phyloP scores from a whole-genome alignment of 1,284 basidiomycete species.

The Puccinia coronata region DNA sequence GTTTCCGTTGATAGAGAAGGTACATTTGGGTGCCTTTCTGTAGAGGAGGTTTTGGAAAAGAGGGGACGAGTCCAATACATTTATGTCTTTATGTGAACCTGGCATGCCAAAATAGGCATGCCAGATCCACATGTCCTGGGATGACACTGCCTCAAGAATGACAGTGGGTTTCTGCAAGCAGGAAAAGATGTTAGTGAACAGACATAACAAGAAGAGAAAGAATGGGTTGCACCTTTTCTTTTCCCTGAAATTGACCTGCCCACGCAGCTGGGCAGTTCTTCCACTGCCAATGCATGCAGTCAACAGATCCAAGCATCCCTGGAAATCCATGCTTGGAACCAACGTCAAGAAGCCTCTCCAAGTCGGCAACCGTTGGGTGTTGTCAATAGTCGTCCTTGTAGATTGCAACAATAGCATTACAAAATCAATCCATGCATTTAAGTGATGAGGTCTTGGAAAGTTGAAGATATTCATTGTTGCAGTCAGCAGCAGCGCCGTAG shows the following conservation, averaged over 20 bases:
- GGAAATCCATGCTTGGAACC: constrained; percentile 6
- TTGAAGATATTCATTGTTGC: constrained; percentile 15
- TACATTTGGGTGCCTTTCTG: background rate
- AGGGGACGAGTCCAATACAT: background rate
- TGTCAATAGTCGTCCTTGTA: background rate
- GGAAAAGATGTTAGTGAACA: background rate
- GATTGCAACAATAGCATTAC: background rate
- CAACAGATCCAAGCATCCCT: constrained; percentile 3
- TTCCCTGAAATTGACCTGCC: constrained; percentile 31
- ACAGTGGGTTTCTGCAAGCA: constrained; percentile 1
- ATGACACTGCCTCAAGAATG: constrained; percentile 19
- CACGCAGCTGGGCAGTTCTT: constrained; percentile 24
- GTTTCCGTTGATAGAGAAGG: background rate
- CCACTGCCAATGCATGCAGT: constrained; percentile 28
- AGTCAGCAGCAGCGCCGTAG: background rate
- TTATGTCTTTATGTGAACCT: constrained; percentile 18
- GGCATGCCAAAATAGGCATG: constrained; percentile 33
- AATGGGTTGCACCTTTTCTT: background rate
- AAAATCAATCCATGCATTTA: constrained; percentile 1
- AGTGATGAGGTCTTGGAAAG: background rate
- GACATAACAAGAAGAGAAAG: background rate
- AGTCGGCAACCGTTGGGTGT: background rate
- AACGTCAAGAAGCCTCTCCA: background rate
- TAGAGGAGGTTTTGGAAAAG: constrained; percentile 7
- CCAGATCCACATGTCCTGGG: constrained; percentile 29